Percentiles rank a stretch among this genome's conserved stretches.
Conservation (phyloP, 1,284 basidiomycete species). For the Phylloboletellus chloephorus region DNA sequence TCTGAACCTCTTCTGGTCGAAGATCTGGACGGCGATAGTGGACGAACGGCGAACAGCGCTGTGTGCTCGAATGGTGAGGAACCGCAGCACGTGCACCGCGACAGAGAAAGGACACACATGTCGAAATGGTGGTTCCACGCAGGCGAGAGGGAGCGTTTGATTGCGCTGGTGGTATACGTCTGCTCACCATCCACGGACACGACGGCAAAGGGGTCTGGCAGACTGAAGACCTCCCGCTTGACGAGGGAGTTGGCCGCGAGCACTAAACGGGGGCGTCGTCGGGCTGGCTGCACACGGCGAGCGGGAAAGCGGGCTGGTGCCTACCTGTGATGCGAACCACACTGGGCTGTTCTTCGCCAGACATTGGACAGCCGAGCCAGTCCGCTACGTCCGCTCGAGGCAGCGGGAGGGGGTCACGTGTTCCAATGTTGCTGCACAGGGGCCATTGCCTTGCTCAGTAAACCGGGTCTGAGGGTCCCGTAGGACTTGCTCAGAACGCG, state of each 20-base stretch:
- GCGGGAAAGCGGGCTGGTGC: background rate
- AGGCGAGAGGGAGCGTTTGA: constrained; percentile 82
- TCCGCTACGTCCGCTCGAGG: too few species aligned
- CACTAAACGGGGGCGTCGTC: constrained; percentile 43
- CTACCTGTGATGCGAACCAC: constrained; percentile 26
- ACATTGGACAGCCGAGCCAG: too few species aligned
- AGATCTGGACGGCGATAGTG: constrained; percentile 92
- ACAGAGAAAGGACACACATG: constrained; percentile 50
- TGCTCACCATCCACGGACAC: constrained; percentile 95
- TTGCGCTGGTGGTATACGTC: constrained; percentile 84
- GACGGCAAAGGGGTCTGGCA: constrained; percentile 95
- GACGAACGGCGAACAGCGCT: constrained; percentile 87
- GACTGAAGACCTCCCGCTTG: constrained; percentile 87
- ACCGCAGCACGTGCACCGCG: constrained; percentile 1
- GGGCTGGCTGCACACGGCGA: background rate
- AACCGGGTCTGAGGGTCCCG: too few species aligned
- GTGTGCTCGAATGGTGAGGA: constrained; percentile 7
- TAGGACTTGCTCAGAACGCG: background rate
- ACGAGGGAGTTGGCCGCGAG: constrained; percentile 83
- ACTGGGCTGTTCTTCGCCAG: constrained; percentile 12
- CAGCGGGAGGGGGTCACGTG: too few species aligned
- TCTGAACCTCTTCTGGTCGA: constrained; percentile 97
- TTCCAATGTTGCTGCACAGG: constrained; percentile 14
- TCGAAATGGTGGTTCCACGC: constrained; percentile 95
- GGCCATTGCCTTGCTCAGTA: constrained; percentile 6